Evolutionary conservation across 129 eudicot species (phyloP), one percentile per base, ranked within the genome.

Genomic region (Oenanthe sinensis): DNA sequence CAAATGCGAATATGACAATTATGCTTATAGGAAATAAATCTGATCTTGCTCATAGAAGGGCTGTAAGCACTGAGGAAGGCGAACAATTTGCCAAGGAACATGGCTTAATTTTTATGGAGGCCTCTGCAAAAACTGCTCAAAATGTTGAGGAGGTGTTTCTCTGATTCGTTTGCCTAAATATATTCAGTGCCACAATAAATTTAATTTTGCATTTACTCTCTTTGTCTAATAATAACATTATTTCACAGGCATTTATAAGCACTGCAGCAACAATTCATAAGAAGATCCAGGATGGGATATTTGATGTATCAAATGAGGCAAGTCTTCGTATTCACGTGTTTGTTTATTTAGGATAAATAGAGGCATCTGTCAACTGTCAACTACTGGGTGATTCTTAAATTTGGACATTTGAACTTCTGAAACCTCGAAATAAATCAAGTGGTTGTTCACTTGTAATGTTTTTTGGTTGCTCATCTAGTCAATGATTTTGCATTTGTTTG

Each of bases 61-160:
- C 98, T 63, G 97, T 93, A 47, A 93, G 98, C 88, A 89, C 89
- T 0, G 98, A 93, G 86, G 98, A 93, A 86, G 98, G 97, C 0
- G 95, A 93, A 80, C 97, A 93, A 47, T 93, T 93, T 83, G 98
- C 98, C 3, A 93, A 84, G 85, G 98, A 93, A 82, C 84, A 93
- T 62, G 98, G 98, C 65, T 83, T 93, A 79, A 83, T 91, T 37
- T 93, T 93, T 79, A 89, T 93, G 91, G 97, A 93, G 84, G 91
- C 92, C 43, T 93, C 98, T 48, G 98, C 98, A 80, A 93, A 88
- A 86, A 93, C 97, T 45, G 96, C 96, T 74, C 93, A 89, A 82
- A 93, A 89, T 88, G 98, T 93, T 49, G 98, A 93, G 78, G 97
- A 93, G 96, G 97, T 91, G 62, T 71, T 3, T 71, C 43, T 48